These are phyloP conservation scores for Helichrysum umbraculigerum DNA, from an alignment of 129 eudicot species.

Conservation along the genomic window DNA sequence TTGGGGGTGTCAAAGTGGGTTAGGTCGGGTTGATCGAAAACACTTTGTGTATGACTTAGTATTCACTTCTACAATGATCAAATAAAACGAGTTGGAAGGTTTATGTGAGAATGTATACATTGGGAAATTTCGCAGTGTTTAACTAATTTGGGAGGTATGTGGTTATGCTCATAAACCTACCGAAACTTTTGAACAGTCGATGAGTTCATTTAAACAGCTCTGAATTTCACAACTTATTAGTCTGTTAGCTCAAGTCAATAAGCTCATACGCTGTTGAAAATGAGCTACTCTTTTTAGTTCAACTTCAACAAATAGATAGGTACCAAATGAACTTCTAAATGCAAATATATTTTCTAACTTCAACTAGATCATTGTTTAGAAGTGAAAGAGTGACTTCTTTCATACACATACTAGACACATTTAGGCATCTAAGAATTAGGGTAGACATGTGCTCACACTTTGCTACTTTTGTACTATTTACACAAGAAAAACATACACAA, in stretches of 20 bases:
- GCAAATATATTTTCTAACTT: constrained; percentile 8
- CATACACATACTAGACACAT: constrained; percentile 19
- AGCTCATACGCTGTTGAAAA: background rate
- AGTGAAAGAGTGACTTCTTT: constrained; percentile 13
- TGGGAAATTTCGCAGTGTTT: no score
- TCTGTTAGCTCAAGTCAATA: no score
- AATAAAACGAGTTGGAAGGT: background rate
- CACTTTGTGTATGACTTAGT: background rate
- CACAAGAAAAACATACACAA: constrained; percentile 26
- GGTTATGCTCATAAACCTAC: no score
- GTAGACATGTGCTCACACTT: constrained; percentile 20
- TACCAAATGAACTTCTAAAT: background rate
- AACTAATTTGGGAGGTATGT: no score
- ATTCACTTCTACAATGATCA: background rate
- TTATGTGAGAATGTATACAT: no score
- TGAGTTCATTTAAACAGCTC: no score
- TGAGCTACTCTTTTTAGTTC: background rate
- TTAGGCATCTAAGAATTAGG: constrained; percentile 21
- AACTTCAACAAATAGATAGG: background rate
- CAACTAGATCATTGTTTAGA: constrained; percentile 7
- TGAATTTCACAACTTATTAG: no score
- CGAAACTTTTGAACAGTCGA: no score
- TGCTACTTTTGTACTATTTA: constrained; percentile 30
- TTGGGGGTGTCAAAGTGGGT: background rate
- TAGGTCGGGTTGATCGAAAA: background rate